Evolutionary conservation across 2,329 filamentous ascomycete genomes (phyloP).

Genomic region (Mariannaea sp.): DNA sequence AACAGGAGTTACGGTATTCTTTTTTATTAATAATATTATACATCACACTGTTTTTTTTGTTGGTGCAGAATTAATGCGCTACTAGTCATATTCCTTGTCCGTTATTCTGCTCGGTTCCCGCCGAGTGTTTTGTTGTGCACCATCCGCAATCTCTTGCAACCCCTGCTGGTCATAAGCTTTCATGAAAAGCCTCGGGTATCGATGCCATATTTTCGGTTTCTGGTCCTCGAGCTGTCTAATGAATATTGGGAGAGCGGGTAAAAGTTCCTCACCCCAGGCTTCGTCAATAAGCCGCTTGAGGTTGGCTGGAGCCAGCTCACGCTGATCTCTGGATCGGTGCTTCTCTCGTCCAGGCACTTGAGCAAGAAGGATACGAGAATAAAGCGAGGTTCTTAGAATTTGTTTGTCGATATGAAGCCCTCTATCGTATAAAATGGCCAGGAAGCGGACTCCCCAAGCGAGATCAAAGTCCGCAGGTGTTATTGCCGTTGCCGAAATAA

Average conservation of each 20-base stretch:
- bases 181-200: slow-evolving; percentile 37
- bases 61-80: background rate
- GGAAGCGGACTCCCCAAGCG: slow-evolving; percentile 44
- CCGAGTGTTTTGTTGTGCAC: slow-evolving; percentile 1
- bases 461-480: slow-evolving; percentile 39
- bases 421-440: slow-evolving; percentile 42
- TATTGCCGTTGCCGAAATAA: slow-evolving; percentile 14
- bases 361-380: slow-evolving; percentile 40
- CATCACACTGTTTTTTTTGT: slow-evolving; percentile 15
- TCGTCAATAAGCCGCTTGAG: slow-evolving; percentile 41
- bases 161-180: slow-evolving; percentile 35
- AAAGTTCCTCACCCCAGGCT: slow-evolving; percentile 43
- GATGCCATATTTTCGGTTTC: slow-evolving; percentile 40
- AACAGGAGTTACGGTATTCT: slow-evolving; percentile 38
- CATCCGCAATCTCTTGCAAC: slow-evolving; percentile 6
- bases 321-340: slow-evolving; percentile 38
- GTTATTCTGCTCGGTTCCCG: background rate
- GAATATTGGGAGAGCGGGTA: slow-evolving; percentile 34
- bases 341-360: slow-evolving; percentile 36
- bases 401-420: slow-evolving; percentile 44
- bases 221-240: slow-evolving; percentile 36
- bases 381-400: slow-evolving; percentile 37
- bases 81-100: background rate
- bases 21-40: slow-evolving; percentile 33
- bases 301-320: slow-evolving; percentile 39